Percentiles rank a stretch among this genome's conserved stretches.
Conservation (phyloP, 805 yeast genomes). For the Candida vartiovaarae region DNA sequence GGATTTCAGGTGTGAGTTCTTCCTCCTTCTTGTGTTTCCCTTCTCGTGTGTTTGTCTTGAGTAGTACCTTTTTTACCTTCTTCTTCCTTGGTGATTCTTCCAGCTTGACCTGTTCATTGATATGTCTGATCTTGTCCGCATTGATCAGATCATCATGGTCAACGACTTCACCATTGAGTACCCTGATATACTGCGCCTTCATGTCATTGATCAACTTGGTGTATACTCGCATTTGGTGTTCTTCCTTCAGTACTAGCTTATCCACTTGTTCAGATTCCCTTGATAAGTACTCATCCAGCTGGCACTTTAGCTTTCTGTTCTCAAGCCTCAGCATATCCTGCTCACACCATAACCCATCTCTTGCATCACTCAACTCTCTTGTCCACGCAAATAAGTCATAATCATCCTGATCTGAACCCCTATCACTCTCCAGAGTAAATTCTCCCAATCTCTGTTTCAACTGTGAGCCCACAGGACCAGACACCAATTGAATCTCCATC, state of each 20-base stretch:
- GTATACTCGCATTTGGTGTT: conserved; percentile 12
- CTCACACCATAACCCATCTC: conserved; percentile 1
- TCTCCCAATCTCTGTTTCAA: conserved; percentile 10
- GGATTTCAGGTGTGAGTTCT: no score
- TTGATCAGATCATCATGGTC: conserved; percentile 17
- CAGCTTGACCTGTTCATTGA: conserved; percentile 3
- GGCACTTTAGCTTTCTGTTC: conserved; percentile 1
- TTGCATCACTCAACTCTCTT: conserved; percentile 2
- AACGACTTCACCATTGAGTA: conserved; percentile 14
- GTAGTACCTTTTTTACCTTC: not conserved
- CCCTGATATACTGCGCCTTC: conserved; percentile 11
- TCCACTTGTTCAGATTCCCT: not conserved
- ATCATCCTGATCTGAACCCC: conserved; percentile 6
- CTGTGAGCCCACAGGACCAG: conserved; percentile 5
- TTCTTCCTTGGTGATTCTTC: conserved; percentile 1
- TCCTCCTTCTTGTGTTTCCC: not conserved
- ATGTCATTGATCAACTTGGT: conserved; percentile 18
- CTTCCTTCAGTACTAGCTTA: conserved; percentile 6
- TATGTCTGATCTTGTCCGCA: conserved; percentile 7
- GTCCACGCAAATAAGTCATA: conserved; percentile 20
- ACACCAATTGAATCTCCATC: conserved; percentile 1
- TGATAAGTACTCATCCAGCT: conserved; percentile 8
- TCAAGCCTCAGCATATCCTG: conserved; percentile 1
- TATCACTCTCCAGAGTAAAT: conserved; percentile 2
- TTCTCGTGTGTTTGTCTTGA: not conserved